Evolutionary conservation across 2,329 filamentous ascomycete genomes (phyloP).

Genomic region (Diaporthe nobilis): DNA sequence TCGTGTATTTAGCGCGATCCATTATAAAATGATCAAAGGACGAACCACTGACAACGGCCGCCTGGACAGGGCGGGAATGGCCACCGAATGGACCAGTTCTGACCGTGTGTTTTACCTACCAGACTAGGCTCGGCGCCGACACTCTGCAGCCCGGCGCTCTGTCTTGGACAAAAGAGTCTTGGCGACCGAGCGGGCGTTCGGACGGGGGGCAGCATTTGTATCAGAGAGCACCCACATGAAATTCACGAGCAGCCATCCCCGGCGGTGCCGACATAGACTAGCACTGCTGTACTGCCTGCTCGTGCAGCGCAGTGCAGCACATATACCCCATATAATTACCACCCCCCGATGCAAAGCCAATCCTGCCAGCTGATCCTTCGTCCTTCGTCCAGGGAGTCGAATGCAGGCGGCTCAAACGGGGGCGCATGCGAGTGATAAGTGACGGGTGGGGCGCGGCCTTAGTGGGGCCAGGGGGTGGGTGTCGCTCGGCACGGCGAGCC

Average conservation of each 20-base stretch:
- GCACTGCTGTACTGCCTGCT: neutral
- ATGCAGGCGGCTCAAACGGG: neutral
- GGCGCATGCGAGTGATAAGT: neutral
- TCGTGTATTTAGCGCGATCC: no score
- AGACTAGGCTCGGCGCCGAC: constrained; percentile 10
- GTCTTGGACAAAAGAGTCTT: neutral
- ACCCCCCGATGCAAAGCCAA: neutral
- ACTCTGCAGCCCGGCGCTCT: neutral
- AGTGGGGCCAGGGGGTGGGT: neutral
- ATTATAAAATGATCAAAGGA: neutral
- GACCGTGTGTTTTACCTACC: neutral
- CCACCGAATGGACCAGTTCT: neutral
- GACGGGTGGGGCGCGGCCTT: neutral
- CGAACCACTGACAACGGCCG: neutral
- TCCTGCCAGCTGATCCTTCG: neutral
- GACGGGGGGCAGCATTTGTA: neutral
- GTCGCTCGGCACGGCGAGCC: neutral
- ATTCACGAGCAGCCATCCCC: neutral
- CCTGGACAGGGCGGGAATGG: neutral
- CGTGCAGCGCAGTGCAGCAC: neutral
- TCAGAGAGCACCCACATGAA: neutral
- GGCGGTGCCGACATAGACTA: neutral
- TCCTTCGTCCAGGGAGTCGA: neutral
- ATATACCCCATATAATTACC: neutral
- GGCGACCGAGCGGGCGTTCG: constrained; percentile 24